Evolutionary conservation across 495 filamentous ascomycete species (phyloP), one percentile per base, ranked within the genome.

Genomic region (Immersiella caudata): DNA sequence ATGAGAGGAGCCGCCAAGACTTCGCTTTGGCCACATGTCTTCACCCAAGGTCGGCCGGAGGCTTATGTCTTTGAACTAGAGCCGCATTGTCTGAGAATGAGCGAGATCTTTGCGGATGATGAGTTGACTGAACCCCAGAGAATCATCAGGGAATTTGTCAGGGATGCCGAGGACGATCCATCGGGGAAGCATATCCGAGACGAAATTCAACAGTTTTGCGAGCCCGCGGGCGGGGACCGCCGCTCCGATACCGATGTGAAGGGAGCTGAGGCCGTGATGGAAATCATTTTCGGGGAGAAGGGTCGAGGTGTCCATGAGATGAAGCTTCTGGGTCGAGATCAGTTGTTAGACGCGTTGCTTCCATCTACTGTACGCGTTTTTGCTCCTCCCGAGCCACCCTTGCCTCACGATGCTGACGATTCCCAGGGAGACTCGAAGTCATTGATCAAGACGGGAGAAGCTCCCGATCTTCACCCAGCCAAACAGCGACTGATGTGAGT

Each of bases 151-250:
- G 68, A 60, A 0, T 65, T 67, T 57, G 18, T 35, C 12, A 40
- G 50, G 18, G 26, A 62, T 8, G 64, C 60, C 9, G 46, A 20
- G 0, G 58, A 25, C 3, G 60, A 62, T 29, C 71, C 68, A 0
- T 55, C 68, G 4, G 27, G 11, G 0, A 51, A 49, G 14, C 70
- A 73, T 46, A 60, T 73, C 12, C 56, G 60, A 18, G 71, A 70
- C 4, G 71, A 70, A 33, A 70, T 73, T 18, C 21, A 61, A 26
- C 26, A 26, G 0, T 73, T 73, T 22, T 73, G 68, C 24, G 26
- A 54, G 1, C 56, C 65, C 0, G 62, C 59, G 2, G 40, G 24
- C 25, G 64, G 60, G 25, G 66, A 61, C 22, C 9, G 11, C 0
- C 20, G 61, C 9, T 9, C 54, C 0, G n/a, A 26, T 24, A 52